A percentile compares a stretch with the other conserved stretches of the same genome.
Evolutionary conservation across 2,329 filamentous ascomycete genomes (phyloP).

Genomic region (Chaetomium olivaceum): DNA sequence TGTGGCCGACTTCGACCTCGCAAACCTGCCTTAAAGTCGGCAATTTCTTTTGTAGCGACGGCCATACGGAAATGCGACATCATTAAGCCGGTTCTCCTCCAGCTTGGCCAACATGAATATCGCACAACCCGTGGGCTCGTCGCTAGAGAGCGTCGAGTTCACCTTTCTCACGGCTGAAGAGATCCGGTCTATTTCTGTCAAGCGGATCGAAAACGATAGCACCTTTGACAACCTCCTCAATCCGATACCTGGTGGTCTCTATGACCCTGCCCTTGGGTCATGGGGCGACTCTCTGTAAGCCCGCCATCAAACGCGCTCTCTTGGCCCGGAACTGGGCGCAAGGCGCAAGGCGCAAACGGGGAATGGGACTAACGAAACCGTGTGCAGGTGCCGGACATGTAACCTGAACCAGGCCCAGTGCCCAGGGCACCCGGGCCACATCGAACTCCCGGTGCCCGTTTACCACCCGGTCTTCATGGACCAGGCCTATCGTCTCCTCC

Average conservation of each 20-base stretch:
- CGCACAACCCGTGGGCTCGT: constrained; percentile 78
- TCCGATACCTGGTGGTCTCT: constrained; percentile 85
- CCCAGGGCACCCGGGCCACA: constrained; percentile 91
- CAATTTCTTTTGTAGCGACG: background rate
- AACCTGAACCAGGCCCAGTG: constrained; percentile 79
- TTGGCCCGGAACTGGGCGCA: background rate
- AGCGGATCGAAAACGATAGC: constrained; percentile 86
- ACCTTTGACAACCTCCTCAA: constrained; percentile 94
- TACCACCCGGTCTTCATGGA: constrained; percentile 98
- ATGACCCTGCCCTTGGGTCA: constrained; percentile 87
- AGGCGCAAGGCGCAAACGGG: background rate
- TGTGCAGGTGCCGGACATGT: constrained; percentile 81
- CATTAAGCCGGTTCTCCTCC: constrained; percentile 15
- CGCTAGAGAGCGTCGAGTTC: constrained; percentile 87
- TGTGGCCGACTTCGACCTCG: constrained; percentile 9
- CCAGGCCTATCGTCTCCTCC: constrained; percentile 79
- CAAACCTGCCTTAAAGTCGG: background rate
- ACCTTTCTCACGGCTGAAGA: constrained; percentile 79
- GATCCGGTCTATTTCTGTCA: constrained; percentile 86
- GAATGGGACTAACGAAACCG: constrained; percentile 20
- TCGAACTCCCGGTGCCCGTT: constrained; percentile 87
- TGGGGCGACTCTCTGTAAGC: constrained; percentile 81
- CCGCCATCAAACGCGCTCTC: background rate
- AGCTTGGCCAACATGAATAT: constrained; percentile 58
- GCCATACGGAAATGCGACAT: constrained; percentile 20